phyloP scores from a whole-genome alignment of 305 asterid genomes.

The Lippia alba region DNA sequence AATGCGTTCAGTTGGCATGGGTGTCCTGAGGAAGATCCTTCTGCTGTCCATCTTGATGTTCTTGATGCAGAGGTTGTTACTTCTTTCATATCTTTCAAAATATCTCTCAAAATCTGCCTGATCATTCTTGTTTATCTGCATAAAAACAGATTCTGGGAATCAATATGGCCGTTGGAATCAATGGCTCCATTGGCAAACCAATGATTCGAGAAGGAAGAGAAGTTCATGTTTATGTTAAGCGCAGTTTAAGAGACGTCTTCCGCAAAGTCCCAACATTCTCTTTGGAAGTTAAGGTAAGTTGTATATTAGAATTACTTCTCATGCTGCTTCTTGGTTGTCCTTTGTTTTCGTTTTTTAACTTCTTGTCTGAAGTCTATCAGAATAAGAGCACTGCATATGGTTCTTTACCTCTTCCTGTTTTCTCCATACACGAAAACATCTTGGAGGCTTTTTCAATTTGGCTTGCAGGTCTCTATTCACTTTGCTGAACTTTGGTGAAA shows the following conservation, averaged over 20 bases:
- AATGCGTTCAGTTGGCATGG: slow-evolving; percentile 93
- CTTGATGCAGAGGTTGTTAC: slow-evolving; percentile 88
- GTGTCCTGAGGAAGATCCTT: slow-evolving; percentile 81
- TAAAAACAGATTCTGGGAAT: slow-evolving; percentile 80
- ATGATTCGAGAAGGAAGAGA: slow-evolving; percentile 96
- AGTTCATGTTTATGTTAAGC: slow-evolving; percentile 81
- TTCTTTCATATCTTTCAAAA: slow-evolving; percentile 26
- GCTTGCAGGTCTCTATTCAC: slow-evolving; percentile 15
- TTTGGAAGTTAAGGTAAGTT: slow-evolving; percentile 83
- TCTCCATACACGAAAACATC: not conserved
- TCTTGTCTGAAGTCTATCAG: slow-evolving; percentile 8
- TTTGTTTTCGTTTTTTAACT: slow-evolving; percentile 14
- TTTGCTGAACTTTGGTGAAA: slow-evolving; percentile 18
- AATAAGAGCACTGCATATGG: slow-evolving; percentile 17
- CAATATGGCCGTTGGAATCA: slow-evolving; percentile 91
- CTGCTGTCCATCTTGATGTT: slow-evolving; percentile 96
- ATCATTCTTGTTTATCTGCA: slow-evolving; percentile 34
- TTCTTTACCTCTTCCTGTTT: slow-evolving; percentile 2
- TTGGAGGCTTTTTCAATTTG: slow-evolving; percentile 15
- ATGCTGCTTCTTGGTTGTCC: slow-evolving; percentile 31
- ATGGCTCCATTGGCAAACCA: slow-evolving; percentile 79
- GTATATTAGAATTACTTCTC: slow-evolving; percentile 31
- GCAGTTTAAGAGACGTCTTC: slow-evolving; percentile 95
- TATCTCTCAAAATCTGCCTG: slow-evolving; percentile 20
- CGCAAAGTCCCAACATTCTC: slow-evolving; percentile 90